A percentile compares a stretch with the other conserved stretches of the same genome.
Evolutionary conservation across 176 grass and related monocot species (phyloP).

Genomic region (Aegilops sharonensis): DNA sequence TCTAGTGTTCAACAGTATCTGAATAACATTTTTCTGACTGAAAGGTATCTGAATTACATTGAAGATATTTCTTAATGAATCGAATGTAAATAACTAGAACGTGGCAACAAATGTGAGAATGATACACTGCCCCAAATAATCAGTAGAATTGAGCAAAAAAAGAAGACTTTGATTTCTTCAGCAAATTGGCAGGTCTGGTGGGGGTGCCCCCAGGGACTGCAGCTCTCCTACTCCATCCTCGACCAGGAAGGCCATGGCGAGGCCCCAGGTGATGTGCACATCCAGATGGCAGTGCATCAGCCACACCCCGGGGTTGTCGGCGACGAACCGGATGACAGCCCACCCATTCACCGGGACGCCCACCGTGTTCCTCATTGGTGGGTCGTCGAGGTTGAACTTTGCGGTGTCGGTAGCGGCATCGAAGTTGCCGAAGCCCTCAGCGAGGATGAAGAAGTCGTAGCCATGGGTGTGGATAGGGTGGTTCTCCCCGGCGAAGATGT

Average conservation of each 20-base stretch:
- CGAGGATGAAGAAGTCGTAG: conserved; percentile 91
- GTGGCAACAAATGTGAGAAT: conserved; percentile 10
- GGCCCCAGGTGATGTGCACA: conserved; percentile 90
- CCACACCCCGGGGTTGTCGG: conserved; percentile 88
- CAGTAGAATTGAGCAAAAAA: not conserved
- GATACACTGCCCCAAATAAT: conserved; percentile 11
- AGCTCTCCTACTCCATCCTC: conserved; percentile 69
- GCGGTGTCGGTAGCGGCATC: conserved; percentile 40
- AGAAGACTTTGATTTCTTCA: not conserved
- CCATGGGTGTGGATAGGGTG: conserved; percentile 96
- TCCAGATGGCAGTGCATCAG: conserved; percentile 97
- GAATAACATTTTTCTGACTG: not conserved
- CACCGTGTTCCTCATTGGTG: conserved; percentile 85
- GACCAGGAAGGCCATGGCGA: conserved; percentile 93
- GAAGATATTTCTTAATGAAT: conserved; percentile 25
- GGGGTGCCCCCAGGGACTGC: conserved; percentile 55
- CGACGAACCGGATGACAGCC: conserved; percentile 83
- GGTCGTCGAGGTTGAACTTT: conserved; percentile 81
- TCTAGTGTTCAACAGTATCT: not conserved
- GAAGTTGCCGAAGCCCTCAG: conserved; percentile 81
- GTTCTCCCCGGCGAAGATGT: conserved; percentile 85
- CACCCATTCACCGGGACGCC: conserved; percentile 85
- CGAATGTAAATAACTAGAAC: not conserved
- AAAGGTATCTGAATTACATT: not conserved
- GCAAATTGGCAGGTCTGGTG: conserved; percentile 68